Evolutionary conservation across 208 protist genomes (phyloP), one percentile per base, ranked within the genome.

Genomic region (Leptomonas pyrrhocoris): DNA sequence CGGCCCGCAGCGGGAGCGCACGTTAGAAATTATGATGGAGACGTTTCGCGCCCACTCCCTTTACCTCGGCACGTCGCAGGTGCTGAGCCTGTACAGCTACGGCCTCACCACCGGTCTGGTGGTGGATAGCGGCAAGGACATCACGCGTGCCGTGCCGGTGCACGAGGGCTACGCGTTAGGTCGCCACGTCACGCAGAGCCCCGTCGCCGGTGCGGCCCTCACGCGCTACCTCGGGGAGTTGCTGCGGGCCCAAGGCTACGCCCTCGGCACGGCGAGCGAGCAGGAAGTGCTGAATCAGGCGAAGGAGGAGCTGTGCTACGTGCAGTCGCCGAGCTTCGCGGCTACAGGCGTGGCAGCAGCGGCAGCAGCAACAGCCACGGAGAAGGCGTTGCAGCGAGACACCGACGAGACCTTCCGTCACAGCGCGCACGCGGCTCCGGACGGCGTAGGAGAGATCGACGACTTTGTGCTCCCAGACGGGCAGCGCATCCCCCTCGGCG

Each of bases 31-130:
- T 13, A 95, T 98, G 86, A 97, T 98, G 90, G 94, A 98, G 65
- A 97, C 92, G 21, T 98, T 98, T 78, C 89, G 96, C 69, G 88
- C 86, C 1, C 89, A 97, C 70, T 92, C 92, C 13, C 80, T 98
- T 27, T 98, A 93, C 78, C 77, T 98, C 56, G 92, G 84, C 38
- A 81, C 84, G 2, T 97, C 94, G 28, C 88, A 94, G 72, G 92
- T 98, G 68, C 79, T 98, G 46, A 95, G 93, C 36, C 73, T 98
- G 42, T 98, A 98, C 84, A 80, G 84, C 42, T 96, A 95, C 66
- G 97, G 97, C 13, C 71, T 92, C 31, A 98, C 93, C 19, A 98
- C 94, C 13, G 97, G 97, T 11, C 68, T 98, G 1, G 96, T 98
- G 42, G 60, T 98, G 61, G 96, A 98, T 70, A 95, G 90, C 60